phyloP scores from a whole-genome alignment of 148 eudicot species.

The Talinum fruticosum region DNA sequence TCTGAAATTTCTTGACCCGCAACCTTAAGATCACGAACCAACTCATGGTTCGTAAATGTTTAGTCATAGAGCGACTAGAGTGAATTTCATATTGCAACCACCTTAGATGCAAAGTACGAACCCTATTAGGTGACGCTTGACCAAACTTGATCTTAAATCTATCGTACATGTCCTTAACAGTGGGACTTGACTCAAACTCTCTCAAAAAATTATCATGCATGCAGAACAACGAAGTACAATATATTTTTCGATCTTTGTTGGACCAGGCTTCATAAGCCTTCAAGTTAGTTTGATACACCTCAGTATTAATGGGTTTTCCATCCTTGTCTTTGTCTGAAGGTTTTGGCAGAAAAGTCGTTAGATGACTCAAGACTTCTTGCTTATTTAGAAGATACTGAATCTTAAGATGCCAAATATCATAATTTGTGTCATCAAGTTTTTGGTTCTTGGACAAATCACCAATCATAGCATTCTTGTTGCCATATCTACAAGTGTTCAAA shows the following conservation, averaged over 20 bases:
- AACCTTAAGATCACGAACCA: not conserved
- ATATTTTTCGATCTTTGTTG: not conserved
- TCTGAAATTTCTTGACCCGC: not conserved
- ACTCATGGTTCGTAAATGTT: not conserved
- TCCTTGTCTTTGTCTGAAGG: too few relatives aligned
- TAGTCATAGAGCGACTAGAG: not conserved
- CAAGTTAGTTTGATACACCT: too few relatives aligned
- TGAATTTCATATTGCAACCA: not conserved
- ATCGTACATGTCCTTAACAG: not conserved
- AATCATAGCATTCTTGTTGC: not conserved
- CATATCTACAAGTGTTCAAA: not conserved
- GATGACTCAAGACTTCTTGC: not conserved
- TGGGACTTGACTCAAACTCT: not conserved
- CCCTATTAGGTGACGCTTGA: not conserved
- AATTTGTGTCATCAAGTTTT: not conserved
- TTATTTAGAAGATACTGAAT: not conserved
- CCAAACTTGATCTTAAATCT: too few relatives aligned
- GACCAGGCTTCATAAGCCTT: not conserved
- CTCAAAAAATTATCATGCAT: not conserved
- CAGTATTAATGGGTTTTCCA: not conserved
- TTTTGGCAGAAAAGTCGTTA: not conserved
- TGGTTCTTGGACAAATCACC: not conserved
- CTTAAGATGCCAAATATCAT: not conserved
- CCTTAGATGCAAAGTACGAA: not conserved
- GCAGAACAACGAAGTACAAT: not conserved